Conservation (phyloP, 1,284 basidiomycete genomes). For the Trichosporon sp. region DNA sequence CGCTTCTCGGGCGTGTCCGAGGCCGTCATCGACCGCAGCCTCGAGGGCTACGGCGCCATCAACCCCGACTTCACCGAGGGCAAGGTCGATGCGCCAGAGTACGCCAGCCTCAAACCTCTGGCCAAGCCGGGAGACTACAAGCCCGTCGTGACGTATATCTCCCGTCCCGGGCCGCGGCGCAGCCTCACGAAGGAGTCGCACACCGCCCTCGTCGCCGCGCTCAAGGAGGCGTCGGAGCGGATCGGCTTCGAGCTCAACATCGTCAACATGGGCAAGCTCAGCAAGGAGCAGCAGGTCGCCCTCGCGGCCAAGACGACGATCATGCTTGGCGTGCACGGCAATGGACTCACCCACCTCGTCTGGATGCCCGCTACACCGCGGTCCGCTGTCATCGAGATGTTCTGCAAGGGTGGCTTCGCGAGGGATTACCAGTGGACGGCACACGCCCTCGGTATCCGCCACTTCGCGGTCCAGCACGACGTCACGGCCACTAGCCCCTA, state of each 20-base stretch:
- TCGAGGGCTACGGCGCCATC: slow-evolving; percentile 44
- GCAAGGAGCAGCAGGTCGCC: slow-evolving; percentile 47
- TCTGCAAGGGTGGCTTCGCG: slow-evolving; percentile 45
- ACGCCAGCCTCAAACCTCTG: slow-evolving; percentile 21
- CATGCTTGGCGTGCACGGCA: slow-evolving; percentile 69
- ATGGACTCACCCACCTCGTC: slow-evolving; percentile 58
- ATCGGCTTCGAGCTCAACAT: slow-evolving; percentile 59
- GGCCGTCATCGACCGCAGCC: slow-evolving; percentile 38
- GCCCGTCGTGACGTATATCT: slow-evolving; percentile 68
- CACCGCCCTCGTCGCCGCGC: slow-evolving; percentile 54
- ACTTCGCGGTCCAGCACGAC: slow-evolving; percentile 47
- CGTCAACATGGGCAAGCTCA: slow-evolving; percentile 44
- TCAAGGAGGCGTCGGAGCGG: slow-evolving; percentile 55
- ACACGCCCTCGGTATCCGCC: slow-evolving; percentile 44
- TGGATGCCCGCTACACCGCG: slow-evolving; percentile 48
- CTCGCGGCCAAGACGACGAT: slow-evolving; percentile 63
- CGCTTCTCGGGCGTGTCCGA: slow-evolving; percentile 57
- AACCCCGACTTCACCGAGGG: slow-evolving; percentile 7
- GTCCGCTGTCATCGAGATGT: slow-evolving; percentile 48
- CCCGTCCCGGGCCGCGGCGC: slow-evolving; percentile 58
- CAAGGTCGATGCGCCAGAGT: slow-evolving; percentile 28
- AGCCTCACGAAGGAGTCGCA: slow-evolving; percentile 61
- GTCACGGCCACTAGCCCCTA: slow-evolving; percentile 54
- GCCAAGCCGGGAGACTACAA: slow-evolving; percentile 34
- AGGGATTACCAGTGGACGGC: slow-evolving; percentile 49